Evolutionary conservation across 2,329 filamentous ascomycete species (phyloP).

Genomic region (Boeremia exigua): DNA sequence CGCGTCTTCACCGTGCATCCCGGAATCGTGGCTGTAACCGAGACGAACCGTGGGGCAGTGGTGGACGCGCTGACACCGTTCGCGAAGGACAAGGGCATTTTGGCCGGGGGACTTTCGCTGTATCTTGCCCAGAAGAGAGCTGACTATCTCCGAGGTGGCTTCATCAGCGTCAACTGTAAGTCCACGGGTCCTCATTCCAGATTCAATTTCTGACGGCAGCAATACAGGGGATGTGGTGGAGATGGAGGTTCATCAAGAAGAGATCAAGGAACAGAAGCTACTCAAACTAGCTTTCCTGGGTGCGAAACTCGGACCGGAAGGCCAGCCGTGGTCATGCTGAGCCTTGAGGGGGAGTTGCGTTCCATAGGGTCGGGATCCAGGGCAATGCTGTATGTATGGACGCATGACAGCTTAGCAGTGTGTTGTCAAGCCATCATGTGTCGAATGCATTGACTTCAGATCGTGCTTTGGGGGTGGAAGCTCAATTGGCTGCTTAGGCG

Average conservation of each 20-base stretch:
- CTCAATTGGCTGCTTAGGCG: background rate
- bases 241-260: slow-evolving; percentile 34
- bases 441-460: too few relatives aligned
- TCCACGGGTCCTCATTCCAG: background rate
- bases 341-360: background rate
- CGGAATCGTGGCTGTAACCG: slow-evolving; percentile 27
- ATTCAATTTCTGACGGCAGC: slow-evolving; percentile 1
- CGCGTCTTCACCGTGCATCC: slow-evolving; percentile 32
- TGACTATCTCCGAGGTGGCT: slow-evolving; percentile 26
- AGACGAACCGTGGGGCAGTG: slow-evolving; percentile 5
- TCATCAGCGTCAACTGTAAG: slow-evolving; percentile 36
- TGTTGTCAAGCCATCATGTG: too few relatives aligned
- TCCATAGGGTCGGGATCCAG: too few relatives aligned
- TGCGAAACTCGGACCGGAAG: slow-evolving; percentile 26
- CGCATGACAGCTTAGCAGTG: too few relatives aligned
- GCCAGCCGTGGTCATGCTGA: slow-evolving; percentile 21
- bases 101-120: slow-evolving; percentile 22
- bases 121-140: slow-evolving; percentile 24
- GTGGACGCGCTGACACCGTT: slow-evolving; percentile 22
- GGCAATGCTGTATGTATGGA: too few relatives aligned
- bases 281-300: slow-evolving; percentile 31
- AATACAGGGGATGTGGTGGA: slow-evolving; percentile 35
- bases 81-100: slow-evolving; percentile 29
- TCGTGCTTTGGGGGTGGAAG: background rate
- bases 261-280: slow-evolving; percentile 38